Percentiles rank a stretch among this genome's conserved stretches.
Conservation (phyloP, 257 asterid species). For the Solanum piurae region DNA sequence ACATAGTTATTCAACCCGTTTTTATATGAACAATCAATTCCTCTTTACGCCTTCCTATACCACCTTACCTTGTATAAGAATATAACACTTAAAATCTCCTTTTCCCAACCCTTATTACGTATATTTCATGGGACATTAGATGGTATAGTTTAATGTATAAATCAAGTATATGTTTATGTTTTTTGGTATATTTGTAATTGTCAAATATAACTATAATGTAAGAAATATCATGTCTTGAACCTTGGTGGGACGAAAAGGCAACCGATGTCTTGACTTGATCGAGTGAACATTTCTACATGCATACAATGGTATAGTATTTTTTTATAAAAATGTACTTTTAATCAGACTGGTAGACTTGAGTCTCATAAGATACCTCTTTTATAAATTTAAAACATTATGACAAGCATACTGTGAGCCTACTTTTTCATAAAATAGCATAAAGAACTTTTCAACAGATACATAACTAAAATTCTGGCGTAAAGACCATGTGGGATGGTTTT, state of each 20-base stretch:
- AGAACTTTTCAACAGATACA: not conserved
- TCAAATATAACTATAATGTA: not conserved
- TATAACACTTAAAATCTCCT: not conserved
- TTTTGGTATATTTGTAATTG: not conserved
- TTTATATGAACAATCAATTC: not conserved
- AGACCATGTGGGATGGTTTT: not conserved
- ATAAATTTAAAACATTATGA: not conserved
- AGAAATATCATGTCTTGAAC: not conserved
- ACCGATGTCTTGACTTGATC: not conserved
- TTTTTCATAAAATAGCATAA: not conserved
- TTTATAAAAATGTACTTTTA: no score
- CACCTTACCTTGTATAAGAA: not conserved
- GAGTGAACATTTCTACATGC: not conserved
- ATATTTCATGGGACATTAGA: not conserved
- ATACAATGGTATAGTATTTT: not conserved
- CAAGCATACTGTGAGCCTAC: not conserved
- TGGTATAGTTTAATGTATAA: not conserved
- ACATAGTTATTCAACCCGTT: not conserved
- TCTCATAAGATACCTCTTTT: not conserved
- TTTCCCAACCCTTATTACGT: not conserved
- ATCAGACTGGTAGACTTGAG: not conserved
- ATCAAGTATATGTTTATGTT: not conserved
- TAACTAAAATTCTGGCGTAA: not conserved
- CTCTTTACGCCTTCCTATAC: not conserved
- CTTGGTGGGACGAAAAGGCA: not conserved